Evolutionary conservation across 352 stramenopile species (phyloP).

Genomic region (Pelagophyceae sp.): DNA sequence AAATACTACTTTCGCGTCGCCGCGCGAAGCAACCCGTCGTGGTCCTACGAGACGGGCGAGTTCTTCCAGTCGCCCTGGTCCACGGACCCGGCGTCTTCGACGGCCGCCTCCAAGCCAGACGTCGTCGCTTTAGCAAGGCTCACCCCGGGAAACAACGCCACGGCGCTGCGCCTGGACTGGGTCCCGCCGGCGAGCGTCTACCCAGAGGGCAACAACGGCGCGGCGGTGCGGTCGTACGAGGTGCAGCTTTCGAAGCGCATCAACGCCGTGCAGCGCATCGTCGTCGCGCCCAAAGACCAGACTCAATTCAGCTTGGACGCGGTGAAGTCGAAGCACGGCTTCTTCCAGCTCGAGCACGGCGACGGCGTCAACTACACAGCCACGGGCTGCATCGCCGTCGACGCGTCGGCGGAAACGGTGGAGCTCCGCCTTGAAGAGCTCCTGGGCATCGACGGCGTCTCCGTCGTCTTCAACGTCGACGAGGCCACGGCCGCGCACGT

Average conservation of each 20-base stretch:
- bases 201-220: slow-evolving; percentile 44
- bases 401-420: slow-evolving; percentile 51
- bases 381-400: slow-evolving; percentile 43
- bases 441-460: slow-evolving; percentile 69
- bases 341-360: slow-evolving; percentile 34
- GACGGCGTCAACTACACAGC: slow-evolving; percentile 24
- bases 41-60: not conserved
- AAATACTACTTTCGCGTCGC: slow-evolving; percentile 77
- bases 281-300: slow-evolving; percentile 27
- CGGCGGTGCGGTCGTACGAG: slow-evolving; percentile 37
- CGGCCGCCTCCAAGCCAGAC: slow-evolving; percentile 28
- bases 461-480: slow-evolving; percentile 38
- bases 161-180: slow-evolving; percentile 40
- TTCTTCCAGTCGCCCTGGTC: slow-evolving; percentile 32
- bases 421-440: slow-evolving; percentile 68
- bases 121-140: slow-evolving; percentile 36
- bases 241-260: slow-evolving; percentile 40
- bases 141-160: slow-evolving; percentile 28
- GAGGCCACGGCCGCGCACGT: slow-evolving; percentile 15
- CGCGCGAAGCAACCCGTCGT: slow-evolving; percentile 35
- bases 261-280: slow-evolving; percentile 38
- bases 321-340: slow-evolving; percentile 19
- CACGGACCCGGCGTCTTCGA: slow-evolving; percentile 6
- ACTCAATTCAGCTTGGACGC: no score
- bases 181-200: slow-evolving; percentile 29